Evolutionary conservation across 2,329 filamentous ascomycete genomes (phyloP).

Genomic region (Aspergillus glaucus): DNA sequence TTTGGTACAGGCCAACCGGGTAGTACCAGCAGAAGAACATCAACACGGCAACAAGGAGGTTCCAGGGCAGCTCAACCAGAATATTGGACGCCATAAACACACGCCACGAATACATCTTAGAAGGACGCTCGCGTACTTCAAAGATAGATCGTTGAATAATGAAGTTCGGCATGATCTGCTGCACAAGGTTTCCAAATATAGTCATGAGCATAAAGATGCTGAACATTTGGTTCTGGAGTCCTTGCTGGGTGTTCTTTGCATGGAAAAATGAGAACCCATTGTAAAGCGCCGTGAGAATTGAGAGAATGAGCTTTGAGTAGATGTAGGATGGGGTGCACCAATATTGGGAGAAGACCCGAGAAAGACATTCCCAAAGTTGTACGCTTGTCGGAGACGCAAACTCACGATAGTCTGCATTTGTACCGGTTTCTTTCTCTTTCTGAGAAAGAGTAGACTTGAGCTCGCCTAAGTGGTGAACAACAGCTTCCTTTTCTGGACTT

Average conservation of each 20-base stretch:
- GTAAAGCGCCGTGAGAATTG: conserved; percentile 61
- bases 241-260: conserved; percentile 67
- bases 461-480: conserved; percentile 52
- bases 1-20: conserved; percentile 46
- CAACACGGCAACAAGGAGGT: conserved; percentile 56
- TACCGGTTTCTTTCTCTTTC: conserved; percentile 27
- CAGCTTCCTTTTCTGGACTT: conserved; percentile 50
- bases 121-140: conserved; percentile 55
- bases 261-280: conserved; percentile 80
- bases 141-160: conserved; percentile 54
- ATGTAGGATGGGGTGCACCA: conserved; percentile 88
- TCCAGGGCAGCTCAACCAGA: conserved; percentile 64
- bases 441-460: conserved; percentile 39
- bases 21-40: conserved; percentile 65
- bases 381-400: conserved; percentile 69
- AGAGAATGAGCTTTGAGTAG: conserved; percentile 71
- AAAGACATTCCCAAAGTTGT: conserved; percentile 62
- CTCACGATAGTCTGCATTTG: conserved; percentile 59
- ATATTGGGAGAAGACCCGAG: conserved; percentile 82
- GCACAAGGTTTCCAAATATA: conserved; percentile 60
- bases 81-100: conserved; percentile 66
- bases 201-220: conserved; percentile 79
- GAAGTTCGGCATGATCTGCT: conserved; percentile 55
- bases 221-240: conserved; percentile 87
- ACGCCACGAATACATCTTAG: conserved; percentile 69